Evolutionary conservation across 2,329 filamentous ascomycete genomes (phyloP).

Genomic region (Westerdykella sp.): DNA sequence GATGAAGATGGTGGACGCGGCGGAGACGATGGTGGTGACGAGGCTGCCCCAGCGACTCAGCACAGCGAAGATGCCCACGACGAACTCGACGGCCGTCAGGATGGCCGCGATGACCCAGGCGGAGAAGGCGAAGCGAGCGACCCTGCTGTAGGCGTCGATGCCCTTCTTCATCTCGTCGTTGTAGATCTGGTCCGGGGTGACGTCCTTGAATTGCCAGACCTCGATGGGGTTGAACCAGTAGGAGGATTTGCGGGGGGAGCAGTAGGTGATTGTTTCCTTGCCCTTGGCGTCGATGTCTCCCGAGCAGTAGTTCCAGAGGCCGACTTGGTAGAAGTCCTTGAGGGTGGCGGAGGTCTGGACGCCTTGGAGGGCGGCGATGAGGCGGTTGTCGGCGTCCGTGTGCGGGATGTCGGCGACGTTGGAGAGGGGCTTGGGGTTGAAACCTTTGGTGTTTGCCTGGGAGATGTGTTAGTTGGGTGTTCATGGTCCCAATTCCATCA

Average conservation of each 20-base stretch:
- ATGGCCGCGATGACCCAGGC: slow-evolving; percentile 70
- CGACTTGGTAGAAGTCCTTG: slow-evolving; percentile 71
- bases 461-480: slow-evolving; percentile 10
- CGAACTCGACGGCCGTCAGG: slow-evolving; percentile 62
- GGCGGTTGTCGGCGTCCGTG: slow-evolving; percentile 31
- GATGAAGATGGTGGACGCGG: slow-evolving; percentile 51
- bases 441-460: slow-evolving; percentile 41
- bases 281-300: slow-evolving; percentile 51
- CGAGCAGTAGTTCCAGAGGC: slow-evolving; percentile 82
- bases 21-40: slow-evolving; percentile 69
- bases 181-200: slow-evolving; percentile 49
- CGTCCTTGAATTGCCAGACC: slow-evolving; percentile 55
- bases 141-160: slow-evolving; percentile 65
- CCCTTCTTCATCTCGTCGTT: slow-evolving; percentile 61
- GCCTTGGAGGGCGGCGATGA: slow-evolving; percentile 37
- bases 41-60: slow-evolving; percentile 78
- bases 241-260: slow-evolving; percentile 64
- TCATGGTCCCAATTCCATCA: neutral
- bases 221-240: slow-evolving; percentile 72
- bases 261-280: slow-evolving; percentile 49
- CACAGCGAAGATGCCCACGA: slow-evolving; percentile 75
- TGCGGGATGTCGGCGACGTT: slow-evolving; percentile 18
- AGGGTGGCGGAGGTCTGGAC: slow-evolving; percentile 44
- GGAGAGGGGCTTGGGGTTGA: slow-evolving; percentile 46
- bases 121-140: slow-evolving; percentile 76